Base-by-base conservation (phyloP, 495 filamentous ascomycete genomes). In the Penicillium pulvis region DNA sequence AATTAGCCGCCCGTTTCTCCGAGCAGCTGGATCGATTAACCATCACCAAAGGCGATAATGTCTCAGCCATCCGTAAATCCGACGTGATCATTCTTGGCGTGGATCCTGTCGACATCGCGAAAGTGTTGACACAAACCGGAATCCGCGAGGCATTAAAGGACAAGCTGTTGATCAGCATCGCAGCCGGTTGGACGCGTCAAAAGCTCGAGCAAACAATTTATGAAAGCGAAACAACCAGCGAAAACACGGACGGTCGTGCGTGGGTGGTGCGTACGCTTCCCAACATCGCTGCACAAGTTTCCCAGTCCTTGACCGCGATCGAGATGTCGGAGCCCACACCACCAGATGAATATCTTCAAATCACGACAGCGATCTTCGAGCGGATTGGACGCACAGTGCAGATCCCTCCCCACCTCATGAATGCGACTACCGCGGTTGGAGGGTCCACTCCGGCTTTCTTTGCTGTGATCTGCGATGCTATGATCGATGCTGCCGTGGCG, bases 401-500 rank as follows among this genome's bases (percentile, higher is more conserved):
- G 16, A 62, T 80, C 5, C 64, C 66, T 0, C 62, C 69, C 3
- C 51, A 57, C 8, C 54, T 71, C 44, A 79, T 79, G 69, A 73
- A 77, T 57, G 71, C 67, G 3, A 68, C 67, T 0, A 75, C 76
- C 6, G 75, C 74, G 0, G 61, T 79, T 3, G 74, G 67, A 3
- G 76, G 76, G 0, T 78, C 75, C 0, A 75, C 73, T 0, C 72
- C 76, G 12, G 73, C 75, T 3, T 78, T 78, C 53, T 72, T 78
- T n/a, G 76, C 76, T 0, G 61, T 80, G 0, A 72, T 78, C 24
- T 66, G 71, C 30, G 77, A 80, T 53, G 75, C 71, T 1, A 63
- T 79, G 57, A 65, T 76, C 14, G 77, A 80, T 57, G 77, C 71
- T 0, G 75, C 75, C 3, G 76, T 80, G 28, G 76, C 76, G 14